These are phyloP conservation scores for Blastobotrys buckinghamii DNA, from an alignment of 1,139 yeast genomes.

Conservation along the genomic window DNA sequence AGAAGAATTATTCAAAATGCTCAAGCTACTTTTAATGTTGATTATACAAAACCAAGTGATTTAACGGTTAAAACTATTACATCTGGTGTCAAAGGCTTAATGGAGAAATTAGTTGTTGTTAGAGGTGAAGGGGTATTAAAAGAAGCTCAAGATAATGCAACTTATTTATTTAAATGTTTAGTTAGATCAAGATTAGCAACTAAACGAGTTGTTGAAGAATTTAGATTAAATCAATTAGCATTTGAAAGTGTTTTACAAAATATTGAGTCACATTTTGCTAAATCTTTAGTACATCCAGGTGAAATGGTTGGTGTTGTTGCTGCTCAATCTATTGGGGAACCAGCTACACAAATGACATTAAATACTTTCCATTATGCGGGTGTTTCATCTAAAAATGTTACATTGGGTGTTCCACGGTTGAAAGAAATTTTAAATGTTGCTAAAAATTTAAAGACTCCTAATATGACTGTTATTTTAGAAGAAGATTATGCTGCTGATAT, in stretches of 20 bases:
- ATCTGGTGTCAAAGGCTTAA: constrained; percentile 61
- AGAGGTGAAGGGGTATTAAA: constrained; percentile 76
- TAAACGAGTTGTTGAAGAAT: constrained; percentile 89
- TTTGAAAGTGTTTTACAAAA: constrained; percentile 97
- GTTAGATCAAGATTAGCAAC: constrained; percentile 88
- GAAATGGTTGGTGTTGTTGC: constrained; percentile 99
- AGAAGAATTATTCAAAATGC: constrained; percentile 97
- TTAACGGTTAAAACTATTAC: constrained; percentile 79
- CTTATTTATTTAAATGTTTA: constrained; percentile 82
- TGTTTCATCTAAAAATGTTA: constrained; percentile 98
- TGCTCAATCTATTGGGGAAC: constrained; percentile 99
- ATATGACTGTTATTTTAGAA: constrained; percentile 82
- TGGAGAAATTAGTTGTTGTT: constrained; percentile 63
- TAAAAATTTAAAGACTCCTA: constrained; percentile 97
- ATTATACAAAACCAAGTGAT: constrained; percentile 85
- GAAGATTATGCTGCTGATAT: constrained; percentile 79
- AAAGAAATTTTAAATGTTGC: constrained; percentile 99
- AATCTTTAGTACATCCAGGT: constrained; percentile 94
- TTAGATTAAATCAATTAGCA: constrained; percentile 73
- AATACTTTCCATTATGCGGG: constrained; percentile 99
- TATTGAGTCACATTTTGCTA: constrained; percentile 87
- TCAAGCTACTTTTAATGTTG: constrained; percentile 93
- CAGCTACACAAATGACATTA: constrained; percentile 98
- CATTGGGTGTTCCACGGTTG: constrained; percentile 98
- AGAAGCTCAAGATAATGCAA: constrained; percentile 93